These are phyloP conservation scores for Magnusiomyces tetraspermus DNA, from an alignment of 1,139 yeast genomes.

Conservation along the genomic window DNA sequence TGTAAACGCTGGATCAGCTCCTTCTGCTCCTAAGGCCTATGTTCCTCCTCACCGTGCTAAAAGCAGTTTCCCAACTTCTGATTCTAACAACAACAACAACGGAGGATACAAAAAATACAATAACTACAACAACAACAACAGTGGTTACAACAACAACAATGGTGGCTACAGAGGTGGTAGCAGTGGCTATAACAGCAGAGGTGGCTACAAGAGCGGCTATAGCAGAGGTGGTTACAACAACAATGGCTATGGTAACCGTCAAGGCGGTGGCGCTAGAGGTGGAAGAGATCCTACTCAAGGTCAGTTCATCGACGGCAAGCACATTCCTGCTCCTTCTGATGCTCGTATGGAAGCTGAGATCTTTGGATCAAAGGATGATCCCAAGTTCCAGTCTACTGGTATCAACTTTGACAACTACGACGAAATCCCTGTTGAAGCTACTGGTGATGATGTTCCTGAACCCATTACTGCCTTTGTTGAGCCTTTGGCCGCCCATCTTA, in stretches of 20 bases:
- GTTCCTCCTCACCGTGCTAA: not conserved
- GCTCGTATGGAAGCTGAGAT: conserved; percentile 66
- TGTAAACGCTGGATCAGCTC: conserved; percentile 1
- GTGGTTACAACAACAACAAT: not conserved
- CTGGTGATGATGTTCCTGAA: conserved; percentile 93
- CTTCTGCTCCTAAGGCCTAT: conserved; percentile 1
- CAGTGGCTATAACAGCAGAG: no score
- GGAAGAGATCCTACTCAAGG: conserved; percentile 40
- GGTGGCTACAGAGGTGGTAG: conserved; percentile 4
- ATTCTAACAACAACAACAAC: not conserved
- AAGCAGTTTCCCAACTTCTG: not conserved
- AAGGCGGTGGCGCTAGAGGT: conserved; percentile 29
- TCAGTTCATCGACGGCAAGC: conserved; percentile 79
- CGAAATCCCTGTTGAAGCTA: conserved; percentile 96
- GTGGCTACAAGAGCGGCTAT: no score
- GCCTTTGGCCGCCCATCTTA: conserved; percentile 78
- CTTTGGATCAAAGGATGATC: conserved; percentile 81
- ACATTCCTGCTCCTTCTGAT: conserved; percentile 70
- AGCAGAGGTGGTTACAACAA: no score
- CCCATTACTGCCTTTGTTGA: conserved; percentile 84
- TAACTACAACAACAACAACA: not conserved
- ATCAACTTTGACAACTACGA: conserved; percentile 97
- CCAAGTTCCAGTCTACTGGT: conserved; percentile 83
- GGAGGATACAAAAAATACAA: conserved; percentile 1
- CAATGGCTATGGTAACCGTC: conserved; percentile 34